Evolutionary conservation across 352 stramenopile genomes (phyloP), one percentile per base, ranked within the genome.

Genomic region (Pythium brassicae): DNA sequence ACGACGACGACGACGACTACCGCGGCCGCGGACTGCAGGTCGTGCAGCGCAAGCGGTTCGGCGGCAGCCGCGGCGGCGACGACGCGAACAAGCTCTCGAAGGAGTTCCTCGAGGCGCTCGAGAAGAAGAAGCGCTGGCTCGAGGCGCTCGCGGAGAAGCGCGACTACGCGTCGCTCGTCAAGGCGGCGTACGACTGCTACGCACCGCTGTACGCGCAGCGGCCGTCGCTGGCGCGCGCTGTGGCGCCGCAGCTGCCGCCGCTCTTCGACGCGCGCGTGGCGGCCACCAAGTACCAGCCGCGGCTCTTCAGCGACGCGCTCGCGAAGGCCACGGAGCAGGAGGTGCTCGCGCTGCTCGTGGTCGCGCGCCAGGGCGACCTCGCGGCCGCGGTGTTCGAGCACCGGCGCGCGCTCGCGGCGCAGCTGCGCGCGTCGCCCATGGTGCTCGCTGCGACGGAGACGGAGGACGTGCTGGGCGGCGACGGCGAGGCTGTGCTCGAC

Each of bases 101-200:
- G 55, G 71, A 76, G 37, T 78, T 89, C 23, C 63, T 72, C 11
- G 53, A 59, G n/a, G 78, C 65, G 4, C 74, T 89, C 74, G 76
- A 83, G 50, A 76, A 79, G 55, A 89, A 89, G 61, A 79, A 71
- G 56, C 49, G 63, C 54, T 89, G 76, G 76, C 81, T 89, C 74
- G 67, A 75, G 57, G 57, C 59, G 46, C 72, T 87, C 43, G 70
- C 62, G 2, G 50, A 69, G 22, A 55, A 72, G 50, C 63, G 72
- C 22, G 55, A 72, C 27, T 80, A 68, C 37, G 58, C 59, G 10
- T 55, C 62, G 39, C 20, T 89, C 26, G 49, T 87, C 40, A 76
- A 84, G 50, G 64, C 62, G 45, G 74, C 87, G 15, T 62, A 58
- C 25, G 78, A 89, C 47, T 87, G 76, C 57, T 89, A 89, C 66